Base-by-base conservation (phyloP, 768 basidiomycete genomes). In the Neoboletus magnificus region DNA sequence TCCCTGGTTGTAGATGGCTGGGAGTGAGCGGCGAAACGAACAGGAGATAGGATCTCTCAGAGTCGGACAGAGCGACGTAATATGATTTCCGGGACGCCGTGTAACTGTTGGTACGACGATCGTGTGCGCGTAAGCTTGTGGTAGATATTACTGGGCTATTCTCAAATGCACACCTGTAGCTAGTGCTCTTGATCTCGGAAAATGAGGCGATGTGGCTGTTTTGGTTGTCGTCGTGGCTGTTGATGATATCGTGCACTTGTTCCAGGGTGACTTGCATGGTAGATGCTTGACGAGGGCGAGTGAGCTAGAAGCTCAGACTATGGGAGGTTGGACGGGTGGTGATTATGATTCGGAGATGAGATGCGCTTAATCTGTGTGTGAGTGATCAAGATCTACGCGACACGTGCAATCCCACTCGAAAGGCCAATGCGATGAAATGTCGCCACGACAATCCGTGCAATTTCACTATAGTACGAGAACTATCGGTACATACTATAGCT, bases 171-270 rank as follows among this genome's bases (percentile, higher is more conserved):
- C 45, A 74, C 74, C 73, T 74, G 57, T 63, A 73, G 15, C 71
- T 65, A 29, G 60, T 45, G 50, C 50, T 50, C 32, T 63, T 53
- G 42, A 70, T 54, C 58, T 70, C 62, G 36, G 60, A 49, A 54
- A 71, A 43, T 11, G 69, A 55, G 22, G 58, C 50, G 22, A 63
- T 43, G 10, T 42, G 47, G 36, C 49, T 33, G n/a, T 50, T 44
- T 37, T 55, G 48, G 33, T 56, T 48, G 5, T 52, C 63, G 18
- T 70, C 65, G 11, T 62, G 60, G 44, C 61, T 52, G 44, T 63
- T 62, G 45, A 76, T 52, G 53, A 76, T 70, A 6, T 62, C 64
- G 39, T 66, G 66, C 4, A 60, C 71, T 50, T 76, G 66, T 30
- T 71, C 62, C 8, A 57, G 40, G 23, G 64, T 70, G 50, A 73